phyloP scores from a whole-genome alignment of 1,139 yeast species.

The Hemisphaericaspora subhashii region DNA sequence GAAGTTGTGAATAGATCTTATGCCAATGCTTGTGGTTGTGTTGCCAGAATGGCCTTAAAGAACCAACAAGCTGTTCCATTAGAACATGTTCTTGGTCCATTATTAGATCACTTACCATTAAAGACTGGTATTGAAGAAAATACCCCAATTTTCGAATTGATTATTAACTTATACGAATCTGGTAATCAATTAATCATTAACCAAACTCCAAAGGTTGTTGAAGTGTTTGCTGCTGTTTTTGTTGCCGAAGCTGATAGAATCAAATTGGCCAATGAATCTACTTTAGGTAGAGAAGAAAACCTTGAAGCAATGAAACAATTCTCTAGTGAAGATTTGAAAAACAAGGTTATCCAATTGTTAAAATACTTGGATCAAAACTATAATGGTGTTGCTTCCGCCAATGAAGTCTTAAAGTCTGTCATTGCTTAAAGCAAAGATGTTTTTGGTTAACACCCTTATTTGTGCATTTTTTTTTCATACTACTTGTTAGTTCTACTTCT shows the following conservation, averaged over 20 bases:
- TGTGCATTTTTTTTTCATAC: not conserved
- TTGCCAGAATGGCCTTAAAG: constrained; percentile 83
- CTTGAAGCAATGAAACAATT: constrained; percentile 78
- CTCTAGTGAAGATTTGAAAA: constrained; percentile 63
- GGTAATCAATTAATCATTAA: constrained; percentile 56
- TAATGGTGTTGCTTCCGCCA: constrained; percentile 59
- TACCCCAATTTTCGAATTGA: constrained; percentile 80
- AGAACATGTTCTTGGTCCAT: constrained; percentile 73
- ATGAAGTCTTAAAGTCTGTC: constrained; percentile 54
- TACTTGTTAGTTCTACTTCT: too few relatives aligned
- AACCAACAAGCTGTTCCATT: constrained; percentile 75
- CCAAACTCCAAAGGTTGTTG: constrained; percentile 65
- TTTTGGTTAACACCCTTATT: not conserved
- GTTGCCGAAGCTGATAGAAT: constrained; percentile 70
- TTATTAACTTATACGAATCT: constrained; percentile 67
- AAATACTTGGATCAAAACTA: constrained; percentile 69
- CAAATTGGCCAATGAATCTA: constrained; percentile 67
- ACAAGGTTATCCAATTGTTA: constrained; percentile 66
- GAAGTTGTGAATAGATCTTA: constrained; percentile 82
- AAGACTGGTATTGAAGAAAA: constrained; percentile 91
- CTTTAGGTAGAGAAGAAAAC: constrained; percentile 82
- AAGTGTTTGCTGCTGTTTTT: constrained; percentile 69
- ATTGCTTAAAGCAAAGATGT: constrained; percentile 33
- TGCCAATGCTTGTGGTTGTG: constrained; percentile 97
- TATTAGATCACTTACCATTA: constrained; percentile 80